phyloP scores from a whole-genome alignment of 495 filamentous ascomycete genomes.

The Elaphomyces granulatus region DNA sequence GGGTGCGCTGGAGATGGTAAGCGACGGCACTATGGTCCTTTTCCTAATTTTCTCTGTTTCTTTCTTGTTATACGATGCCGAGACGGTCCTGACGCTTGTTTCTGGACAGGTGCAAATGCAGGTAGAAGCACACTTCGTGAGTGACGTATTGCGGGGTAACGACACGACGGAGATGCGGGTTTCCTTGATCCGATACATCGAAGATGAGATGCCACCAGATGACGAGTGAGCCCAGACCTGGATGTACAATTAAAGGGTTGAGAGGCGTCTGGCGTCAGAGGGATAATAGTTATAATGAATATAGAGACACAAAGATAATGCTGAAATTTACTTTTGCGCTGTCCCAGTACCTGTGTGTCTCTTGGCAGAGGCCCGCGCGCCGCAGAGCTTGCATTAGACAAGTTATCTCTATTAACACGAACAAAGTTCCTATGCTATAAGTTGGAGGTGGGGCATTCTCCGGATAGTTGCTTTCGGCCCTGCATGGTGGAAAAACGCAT shows the following conservation, averaged over 20 bases:
- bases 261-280: neutral
- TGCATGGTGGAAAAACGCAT: too few relatives aligned
- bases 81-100: constrained; percentile 2
- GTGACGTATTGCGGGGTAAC: constrained; percentile 83
- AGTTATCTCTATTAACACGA: neutral
- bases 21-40: constrained; percentile 1
- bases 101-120: constrained; percentile 80
- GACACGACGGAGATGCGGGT: constrained; percentile 97
- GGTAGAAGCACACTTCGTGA: constrained; percentile 93
- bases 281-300: neutral
- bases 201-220: constrained; percentile 93
- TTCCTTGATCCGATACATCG: constrained; percentile 83
- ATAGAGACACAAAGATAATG: neutral
- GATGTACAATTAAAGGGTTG: neutral
- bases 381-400: neutral
- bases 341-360: neutral
- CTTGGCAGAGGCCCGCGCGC: neutral
- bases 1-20: constrained; percentile 89
- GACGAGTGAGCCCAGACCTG: constrained; percentile 51
- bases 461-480: neutral
- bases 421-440: too few relatives aligned
- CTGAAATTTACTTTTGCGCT: neutral
- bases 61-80: too few relatives aligned
- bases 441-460: too few relatives aligned
- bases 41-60: neutral